A percentile compares a stretch with the other conserved stretches of the same genome.
phyloP scores from a whole-genome alignment of 371 early-diverging fungal species.

The Capillidium rhysosporum region DNA sequence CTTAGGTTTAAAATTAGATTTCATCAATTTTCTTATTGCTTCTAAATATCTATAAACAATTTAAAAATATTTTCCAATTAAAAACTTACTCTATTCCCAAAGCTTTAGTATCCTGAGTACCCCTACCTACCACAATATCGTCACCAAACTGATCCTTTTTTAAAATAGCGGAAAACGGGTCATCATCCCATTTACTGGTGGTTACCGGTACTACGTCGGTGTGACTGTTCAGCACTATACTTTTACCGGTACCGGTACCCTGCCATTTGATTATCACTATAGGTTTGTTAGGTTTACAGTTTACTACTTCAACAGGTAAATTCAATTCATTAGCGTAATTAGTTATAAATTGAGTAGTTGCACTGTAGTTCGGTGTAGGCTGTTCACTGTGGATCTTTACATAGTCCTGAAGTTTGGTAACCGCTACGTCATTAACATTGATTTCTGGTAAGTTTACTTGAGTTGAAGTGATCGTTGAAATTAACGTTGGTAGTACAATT shows the following conservation, averaged over 20 bases:
- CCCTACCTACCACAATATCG: conserved; percentile 50
- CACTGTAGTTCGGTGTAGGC: conserved; percentile 49
- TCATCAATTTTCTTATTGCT: conserved; percentile 33
- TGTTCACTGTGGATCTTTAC: conserved; percentile 57
- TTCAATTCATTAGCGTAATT: conserved; percentile 40
- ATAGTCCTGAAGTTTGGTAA: conserved; percentile 47
- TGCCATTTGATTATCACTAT: conserved; percentile 40
- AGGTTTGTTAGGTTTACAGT: conserved; percentile 35
- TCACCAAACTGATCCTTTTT: conserved; percentile 21
- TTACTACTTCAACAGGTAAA: conserved; percentile 22
- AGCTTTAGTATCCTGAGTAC: conserved; percentile 73
- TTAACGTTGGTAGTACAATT: too few relatives aligned
- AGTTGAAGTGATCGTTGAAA: too few relatives aligned
- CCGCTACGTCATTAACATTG: too few relatives aligned
- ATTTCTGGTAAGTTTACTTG: too few relatives aligned
- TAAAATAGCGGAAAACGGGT: conserved; percentile 49
- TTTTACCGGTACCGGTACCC: conserved; percentile 28
- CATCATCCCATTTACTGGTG: conserved; percentile 34
- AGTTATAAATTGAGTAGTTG: conserved; percentile 27
- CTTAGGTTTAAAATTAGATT: conserved; percentile 18
- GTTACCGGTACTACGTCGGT: conserved; percentile 70
- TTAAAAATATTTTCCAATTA: too few relatives aligned
- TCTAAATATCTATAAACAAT: conserved; percentile 27
- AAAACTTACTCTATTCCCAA: conserved; percentile 25
- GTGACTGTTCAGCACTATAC: conserved; percentile 55